Evolutionary conservation across 1,284 basidiomycete species (phyloP).

Genomic region (Trametes pubescens): DNA sequence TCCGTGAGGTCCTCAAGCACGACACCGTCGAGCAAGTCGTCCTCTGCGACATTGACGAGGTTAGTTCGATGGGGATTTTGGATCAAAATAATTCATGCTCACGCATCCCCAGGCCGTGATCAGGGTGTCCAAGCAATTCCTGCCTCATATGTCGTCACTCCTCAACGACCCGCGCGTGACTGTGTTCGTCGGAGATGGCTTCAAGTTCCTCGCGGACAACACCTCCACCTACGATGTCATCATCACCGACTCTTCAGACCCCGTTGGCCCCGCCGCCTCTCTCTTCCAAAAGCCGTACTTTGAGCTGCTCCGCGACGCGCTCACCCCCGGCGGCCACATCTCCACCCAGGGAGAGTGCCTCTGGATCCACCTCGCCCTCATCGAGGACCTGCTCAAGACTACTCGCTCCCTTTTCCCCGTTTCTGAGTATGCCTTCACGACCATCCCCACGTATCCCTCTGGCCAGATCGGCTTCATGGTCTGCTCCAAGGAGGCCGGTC

Average conservation of each 20-base stretch:
- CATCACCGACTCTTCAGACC: slow-evolving; percentile 99
- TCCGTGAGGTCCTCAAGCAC: slow-evolving; percentile 98
- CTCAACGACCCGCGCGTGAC: slow-evolving; percentile 87
- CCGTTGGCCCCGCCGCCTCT: slow-evolving; percentile 93
- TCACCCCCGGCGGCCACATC: slow-evolving; percentile 92
- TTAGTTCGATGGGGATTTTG: slow-evolving; percentile 41
- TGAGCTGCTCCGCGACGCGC: slow-evolving; percentile 89
- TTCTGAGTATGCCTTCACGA: slow-evolving; percentile 94
- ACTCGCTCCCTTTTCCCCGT: slow-evolving; percentile 85
- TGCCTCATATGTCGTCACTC: slow-evolving; percentile 94
- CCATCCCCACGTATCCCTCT: slow-evolving; percentile 97
- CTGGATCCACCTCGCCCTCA: slow-evolving; percentile 95
- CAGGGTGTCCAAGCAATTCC: slow-evolving; percentile 92
- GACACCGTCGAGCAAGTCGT: slow-evolving; percentile 91
- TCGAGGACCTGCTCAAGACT: slow-evolving; percentile 80
- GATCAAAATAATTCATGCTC: neutral
- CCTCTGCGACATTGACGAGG: slow-evolving; percentile 98
- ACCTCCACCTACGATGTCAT: slow-evolving; percentile 95
- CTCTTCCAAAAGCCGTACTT: slow-evolving; percentile 99
- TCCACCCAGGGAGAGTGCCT: slow-evolving; percentile 97
- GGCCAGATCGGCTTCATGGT: slow-evolving; percentile 98
- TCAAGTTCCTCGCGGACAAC: slow-evolving; percentile 95
- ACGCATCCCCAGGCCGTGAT: slow-evolving; percentile 80
- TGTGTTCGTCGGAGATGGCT: slow-evolving; percentile 95
- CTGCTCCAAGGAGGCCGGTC: slow-evolving; percentile 80